Evolutionary conservation across 208 protist species (phyloP).

Genomic region (Novymonas esmeraldas): DNA sequence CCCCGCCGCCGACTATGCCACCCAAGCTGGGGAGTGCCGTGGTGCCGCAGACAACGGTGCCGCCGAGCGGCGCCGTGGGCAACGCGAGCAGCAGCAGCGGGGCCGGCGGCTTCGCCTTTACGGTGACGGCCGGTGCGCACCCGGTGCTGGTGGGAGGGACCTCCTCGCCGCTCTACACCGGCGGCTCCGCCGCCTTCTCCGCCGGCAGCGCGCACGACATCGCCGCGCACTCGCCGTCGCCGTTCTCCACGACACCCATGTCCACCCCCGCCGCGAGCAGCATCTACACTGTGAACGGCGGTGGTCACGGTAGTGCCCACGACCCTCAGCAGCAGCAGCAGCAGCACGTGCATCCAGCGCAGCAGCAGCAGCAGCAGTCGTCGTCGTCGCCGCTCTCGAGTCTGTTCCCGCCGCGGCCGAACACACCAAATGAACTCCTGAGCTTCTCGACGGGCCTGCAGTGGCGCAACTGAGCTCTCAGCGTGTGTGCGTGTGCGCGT

Average conservation of each 20-base stretch:
- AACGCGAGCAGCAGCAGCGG: slow-evolving; percentile 5
- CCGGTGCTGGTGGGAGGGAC: slow-evolving; percentile 8
- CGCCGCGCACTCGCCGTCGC: slow-evolving; percentile 19
- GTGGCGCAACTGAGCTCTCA: slow-evolving; percentile 33
- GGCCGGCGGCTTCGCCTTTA: slow-evolving; percentile 30
- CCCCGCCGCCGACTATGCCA: slow-evolving; percentile 19
- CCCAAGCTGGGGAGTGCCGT: background rate
- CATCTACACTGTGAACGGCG: slow-evolving; percentile 22
- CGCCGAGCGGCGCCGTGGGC: slow-evolving; percentile 7
- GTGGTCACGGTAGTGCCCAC: background rate
- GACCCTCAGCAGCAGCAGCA: slow-evolving; percentile 5
- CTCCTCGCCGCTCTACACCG: slow-evolving; percentile 22
- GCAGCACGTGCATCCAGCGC: background rate
- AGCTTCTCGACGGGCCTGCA: slow-evolving; percentile 28
- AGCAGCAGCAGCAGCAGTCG: slow-evolving; percentile 14
- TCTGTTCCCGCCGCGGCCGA: slow-evolving; percentile 21
- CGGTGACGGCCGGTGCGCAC: slow-evolving; percentile 30
- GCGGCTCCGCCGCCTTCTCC: slow-evolving; percentile 9
- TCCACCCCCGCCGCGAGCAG: slow-evolving; percentile 1
- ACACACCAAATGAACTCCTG: slow-evolving; percentile 26
- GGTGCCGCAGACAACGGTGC: slow-evolving; percentile 1
- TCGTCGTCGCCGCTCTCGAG: too few species aligned
- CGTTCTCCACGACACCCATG: slow-evolving; percentile 32
- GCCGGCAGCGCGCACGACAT: slow-evolving; percentile 20
- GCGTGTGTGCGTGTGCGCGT: background rate